Conservation (phyloP, 2,329 filamentous ascomycete species). For the Ophiocordyceps camponoti-floridani region DNA sequence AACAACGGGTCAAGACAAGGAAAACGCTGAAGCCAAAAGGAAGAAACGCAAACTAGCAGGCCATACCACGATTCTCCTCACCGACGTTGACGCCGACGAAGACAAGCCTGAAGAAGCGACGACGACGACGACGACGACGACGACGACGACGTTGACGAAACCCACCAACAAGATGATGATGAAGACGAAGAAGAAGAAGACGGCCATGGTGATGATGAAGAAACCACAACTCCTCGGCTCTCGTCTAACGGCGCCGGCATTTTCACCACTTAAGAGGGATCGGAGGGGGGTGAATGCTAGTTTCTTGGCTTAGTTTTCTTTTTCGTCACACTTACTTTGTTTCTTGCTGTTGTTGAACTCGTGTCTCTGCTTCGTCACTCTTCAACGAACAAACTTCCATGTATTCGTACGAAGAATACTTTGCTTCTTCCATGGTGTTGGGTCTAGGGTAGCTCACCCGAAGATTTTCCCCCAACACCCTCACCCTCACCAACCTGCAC, state of each 20-base stretch:
- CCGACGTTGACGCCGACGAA: neutral
- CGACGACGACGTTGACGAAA: neutral
- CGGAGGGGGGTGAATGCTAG: conserved; percentile 43
- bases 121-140: neutral
- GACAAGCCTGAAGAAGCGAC: conserved; percentile 2
- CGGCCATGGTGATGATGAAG: conserved; percentile 28
- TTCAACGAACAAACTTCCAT: no score
- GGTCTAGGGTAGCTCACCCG: no score
- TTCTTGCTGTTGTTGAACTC: neutral
- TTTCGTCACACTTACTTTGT: neutral
- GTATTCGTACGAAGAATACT: no score
- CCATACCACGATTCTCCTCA: neutral
- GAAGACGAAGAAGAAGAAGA: conserved; percentile 41
- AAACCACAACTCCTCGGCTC: conserved; percentile 5
- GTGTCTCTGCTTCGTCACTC: neutral
- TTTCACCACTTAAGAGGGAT: conserved; percentile 59
- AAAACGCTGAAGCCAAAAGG: neutral
- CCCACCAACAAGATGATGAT: conserved; percentile 7
- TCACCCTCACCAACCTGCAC: no score
- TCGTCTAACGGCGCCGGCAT: conserved; percentile 28
- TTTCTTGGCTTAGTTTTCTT: conserved; percentile 27
- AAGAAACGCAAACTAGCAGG: neutral
- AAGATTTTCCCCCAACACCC: no score
- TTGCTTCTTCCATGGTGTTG: neutral
- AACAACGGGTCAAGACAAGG: neutral